A percentile compares a stretch with the other conserved stretches of the same genome.
Conservation (phyloP, 768 basidiomycete species). For the Boletus rubescentipes region DNA sequence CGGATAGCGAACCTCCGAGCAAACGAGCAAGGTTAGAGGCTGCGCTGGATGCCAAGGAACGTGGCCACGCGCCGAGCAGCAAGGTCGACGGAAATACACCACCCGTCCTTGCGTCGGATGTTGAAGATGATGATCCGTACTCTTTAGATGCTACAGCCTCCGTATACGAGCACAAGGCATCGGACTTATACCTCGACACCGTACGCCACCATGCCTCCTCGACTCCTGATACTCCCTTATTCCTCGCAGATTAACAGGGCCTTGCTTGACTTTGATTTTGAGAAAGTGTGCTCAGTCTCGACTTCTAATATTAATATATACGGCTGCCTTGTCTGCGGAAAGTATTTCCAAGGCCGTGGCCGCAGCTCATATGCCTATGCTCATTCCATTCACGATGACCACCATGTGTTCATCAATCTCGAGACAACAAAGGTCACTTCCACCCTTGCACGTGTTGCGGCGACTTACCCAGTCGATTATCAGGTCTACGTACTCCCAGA, state of each 20-base stretch:
- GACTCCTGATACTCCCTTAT: slow-evolving; percentile 17
- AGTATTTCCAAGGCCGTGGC: slow-evolving; percentile 98
- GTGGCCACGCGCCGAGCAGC: slow-evolving; percentile 21
- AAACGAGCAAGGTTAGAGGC: slow-evolving; percentile 30
- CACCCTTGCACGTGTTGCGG: slow-evolving; percentile 17
- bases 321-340: slow-evolving; percentile 95
- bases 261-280: slow-evolving; percentile 96
- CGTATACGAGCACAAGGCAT: slow-evolving; percentile 43
- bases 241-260: slow-evolving; percentile 78
- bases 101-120: slow-evolving; percentile 19
- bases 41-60: slow-evolving; percentile 25
- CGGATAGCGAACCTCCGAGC: slow-evolving; percentile 27
- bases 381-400: slow-evolving; percentile 96
- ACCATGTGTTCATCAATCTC: slow-evolving; percentile 97
- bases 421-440: slow-evolving; percentile 75
- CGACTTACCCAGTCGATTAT: slow-evolving; percentile 18
- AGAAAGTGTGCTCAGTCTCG: slow-evolving; percentile 97
- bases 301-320: slow-evolving; percentile 97
- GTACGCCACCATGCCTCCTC: slow-evolving; percentile 45
- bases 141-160: slow-evolving; percentile 25
- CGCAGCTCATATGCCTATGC: slow-evolving; percentile 93
- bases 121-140: slow-evolving; percentile 27
- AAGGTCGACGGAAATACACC: slow-evolving; percentile 32
- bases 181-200: slow-evolving; percentile 94
- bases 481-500: slow-evolving; percentile 98